Base-by-base conservation (phyloP, 257 asterid species). In the Nicotiana tabacum region DNA sequence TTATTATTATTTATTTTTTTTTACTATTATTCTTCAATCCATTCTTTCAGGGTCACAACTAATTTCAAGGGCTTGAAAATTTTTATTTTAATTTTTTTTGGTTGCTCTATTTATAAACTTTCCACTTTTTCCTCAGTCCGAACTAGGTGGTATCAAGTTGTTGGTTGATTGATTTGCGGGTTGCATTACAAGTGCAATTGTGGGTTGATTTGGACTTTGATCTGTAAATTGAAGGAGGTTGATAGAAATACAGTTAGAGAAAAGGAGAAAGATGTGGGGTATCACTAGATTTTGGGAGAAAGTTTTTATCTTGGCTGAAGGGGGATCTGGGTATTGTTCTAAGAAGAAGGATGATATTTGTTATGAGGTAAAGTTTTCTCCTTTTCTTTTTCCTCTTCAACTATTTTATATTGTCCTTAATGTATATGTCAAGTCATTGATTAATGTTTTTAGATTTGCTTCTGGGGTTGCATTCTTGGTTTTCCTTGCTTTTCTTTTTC, bases 251-350 rank as follows among this genome's bases (percentile, higher is more conserved):
- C 21, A 12, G 64, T 24, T 46, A 60, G 83, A 55, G 11, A 39
- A 51, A 46, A 66, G n/a, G 85, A 82, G 85, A 85, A 84, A 76
- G 60, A 92, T 92, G 95, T 87, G 92, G 87, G 85, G 89, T 86
- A 74, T 89, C 53, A 83, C 95, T 9, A 93, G 90, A 84, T 88
- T 87, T 77, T 90, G 90, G 93, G 97, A 93, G 78, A 92, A 87
- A 83, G 79, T 87, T 46, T 89, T 87, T 87, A 66, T 39, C 87
- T 88, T 91, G 92, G 92, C 90, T 9, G 97, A 92, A 90, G 95
- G 94, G 87, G 98, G 93, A 87, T 92, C 98, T 90, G 92, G 78
- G 55, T 92, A 91, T 84, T 92, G 94, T 80, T 91, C 94, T 77
- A 93, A 93, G 87, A 93, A 93, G 86, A 83, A 92, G 32, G 98